Evolutionary conservation across 2,329 filamentous ascomycete genomes (phyloP).

Genomic region (Arthrobotrys entomopaga): DNA sequence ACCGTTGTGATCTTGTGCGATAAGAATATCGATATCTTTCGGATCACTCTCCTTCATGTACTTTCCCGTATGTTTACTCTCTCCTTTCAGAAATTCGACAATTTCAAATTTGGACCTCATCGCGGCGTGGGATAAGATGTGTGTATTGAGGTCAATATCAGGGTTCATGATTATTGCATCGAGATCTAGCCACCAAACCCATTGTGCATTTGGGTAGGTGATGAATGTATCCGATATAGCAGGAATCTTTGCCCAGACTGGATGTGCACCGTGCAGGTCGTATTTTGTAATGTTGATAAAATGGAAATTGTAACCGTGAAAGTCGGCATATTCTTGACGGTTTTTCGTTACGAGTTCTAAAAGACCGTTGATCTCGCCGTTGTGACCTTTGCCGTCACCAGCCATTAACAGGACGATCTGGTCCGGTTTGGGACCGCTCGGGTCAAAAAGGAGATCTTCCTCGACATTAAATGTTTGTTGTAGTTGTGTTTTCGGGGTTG

Average conservation of each 20-base stretch:
- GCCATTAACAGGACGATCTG: constrained; percentile 62
- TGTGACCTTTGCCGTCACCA: constrained; percentile 63
- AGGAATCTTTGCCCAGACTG: constrained; percentile 63
- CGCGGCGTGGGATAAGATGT: constrained; percentile 61
- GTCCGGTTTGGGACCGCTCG: constrained; percentile 60
- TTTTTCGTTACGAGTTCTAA: constrained; percentile 61
- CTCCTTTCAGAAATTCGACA: constrained; percentile 59
- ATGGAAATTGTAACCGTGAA: constrained; percentile 62
- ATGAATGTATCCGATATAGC: constrained; percentile 63
- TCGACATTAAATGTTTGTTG: constrained; percentile 56
- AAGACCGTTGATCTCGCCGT: constrained; percentile 62
- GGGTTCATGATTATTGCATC: constrained; percentile 63
- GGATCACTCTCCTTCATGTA: constrained; percentile 56
- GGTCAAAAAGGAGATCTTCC: constrained; percentile 59
- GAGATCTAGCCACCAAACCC: constrained; percentile 63
- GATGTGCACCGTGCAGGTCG: constrained; percentile 61
- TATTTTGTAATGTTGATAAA: constrained; percentile 63
- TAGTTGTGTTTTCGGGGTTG: constrained; percentile 27
- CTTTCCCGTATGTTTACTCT: constrained; percentile 57
- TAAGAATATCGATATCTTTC: constrained; percentile 62
- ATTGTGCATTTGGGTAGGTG: constrained; percentile 62
- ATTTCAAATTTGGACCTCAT: constrained; percentile 57
- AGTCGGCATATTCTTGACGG: constrained; percentile 61
- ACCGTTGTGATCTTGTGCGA: constrained; percentile 63
- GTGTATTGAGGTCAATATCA: constrained; percentile 59